A percentile compares a stretch with the other conserved stretches of the same genome.
phyloP scores from a whole-genome alignment of 2,329 filamentous ascomycete species.

The Septoria petroselini region DNA sequence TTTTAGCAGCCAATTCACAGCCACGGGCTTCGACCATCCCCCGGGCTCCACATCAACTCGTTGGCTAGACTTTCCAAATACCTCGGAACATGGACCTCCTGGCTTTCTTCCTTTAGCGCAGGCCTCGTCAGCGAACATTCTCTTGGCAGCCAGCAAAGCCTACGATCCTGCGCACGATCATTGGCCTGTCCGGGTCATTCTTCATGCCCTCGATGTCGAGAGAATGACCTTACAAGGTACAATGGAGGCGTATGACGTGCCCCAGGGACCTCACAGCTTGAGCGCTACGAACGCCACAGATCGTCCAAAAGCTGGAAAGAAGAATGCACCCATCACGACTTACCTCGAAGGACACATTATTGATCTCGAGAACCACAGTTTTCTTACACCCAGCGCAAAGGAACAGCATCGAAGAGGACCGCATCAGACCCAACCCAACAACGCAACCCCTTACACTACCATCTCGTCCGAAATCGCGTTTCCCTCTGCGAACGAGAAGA shows the following conservation, averaged over 20 bases:
- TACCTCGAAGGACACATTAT: constrained; percentile 68
- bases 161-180: constrained; percentile 49
- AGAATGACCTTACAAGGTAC: constrained; percentile 63
- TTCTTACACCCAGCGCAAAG: constrained; percentile 50
- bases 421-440: constrained; percentile 18
- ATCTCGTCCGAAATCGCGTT: constrained; percentile 41
- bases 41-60: constrained; percentile 36
- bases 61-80: constrained; percentile 39
- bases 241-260: constrained; percentile 69
- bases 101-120: background rate
- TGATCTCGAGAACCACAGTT: constrained; percentile 53
- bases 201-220: constrained; percentile 60
- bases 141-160: constrained; percentile 15
- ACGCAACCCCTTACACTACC: constrained; percentile 26
- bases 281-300: constrained; percentile 27
- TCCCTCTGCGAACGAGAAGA: constrained; percentile 42
- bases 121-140: constrained; percentile 1
- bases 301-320: constrained; percentile 38
- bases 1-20: constrained; percentile 21
- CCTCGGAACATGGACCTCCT: constrained; percentile 17
- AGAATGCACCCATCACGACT: constrained; percentile 58
- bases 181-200: constrained; percentile 66
- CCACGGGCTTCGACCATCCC: constrained; percentile 31
- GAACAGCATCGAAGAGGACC: constrained; percentile 19
- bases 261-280: constrained; percentile 42